Evolutionary conservation across 2,329 filamentous ascomycete genomes (phyloP).

Genomic region (Coleophoma eucalyptorum): DNA sequence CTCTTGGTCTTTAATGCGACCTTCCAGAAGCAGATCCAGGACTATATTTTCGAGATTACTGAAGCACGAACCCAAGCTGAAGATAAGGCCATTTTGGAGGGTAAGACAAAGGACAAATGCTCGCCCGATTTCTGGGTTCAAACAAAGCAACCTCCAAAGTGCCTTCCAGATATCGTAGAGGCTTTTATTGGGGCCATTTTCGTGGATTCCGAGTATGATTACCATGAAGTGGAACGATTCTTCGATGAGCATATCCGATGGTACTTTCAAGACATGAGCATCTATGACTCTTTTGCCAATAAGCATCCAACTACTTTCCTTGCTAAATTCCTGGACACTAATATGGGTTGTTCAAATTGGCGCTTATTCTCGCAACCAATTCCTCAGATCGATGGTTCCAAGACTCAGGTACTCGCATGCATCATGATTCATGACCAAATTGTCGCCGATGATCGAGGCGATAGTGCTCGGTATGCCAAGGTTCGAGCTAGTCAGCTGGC

Average conservation of each 20-base stretch:
- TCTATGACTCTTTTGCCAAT: slow-evolving; percentile 85
- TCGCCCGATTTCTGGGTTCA: slow-evolving; percentile 67
- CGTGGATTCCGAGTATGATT: slow-evolving; percentile 82
- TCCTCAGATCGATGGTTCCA: slow-evolving; percentile 32
- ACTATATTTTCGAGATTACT: slow-evolving; percentile 55
- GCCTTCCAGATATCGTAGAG: slow-evolving; percentile 82
- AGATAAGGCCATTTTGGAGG: slow-evolving; percentile 27
- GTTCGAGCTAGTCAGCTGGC: slow-evolving; percentile 59
- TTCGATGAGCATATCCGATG: slow-evolving; percentile 70
- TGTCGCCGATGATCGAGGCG: slow-evolving; percentile 56
- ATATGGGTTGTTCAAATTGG: slow-evolving; percentile 63
- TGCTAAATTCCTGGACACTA: slow-evolving; percentile 55
- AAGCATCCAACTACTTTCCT: slow-evolving; percentile 81
- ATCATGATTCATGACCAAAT: slow-evolving; percentile 73
- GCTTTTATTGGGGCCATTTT: slow-evolving; percentile 88
- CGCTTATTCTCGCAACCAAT: neutral
- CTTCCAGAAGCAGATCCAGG: slow-evolving; percentile 41
- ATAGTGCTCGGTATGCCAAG: slow-evolving; percentile 71
- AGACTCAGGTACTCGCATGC: slow-evolving; percentile 60
- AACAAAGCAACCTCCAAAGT: slow-evolving; percentile 64
- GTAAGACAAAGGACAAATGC: slow-evolving; percentile 33
- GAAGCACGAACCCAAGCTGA: slow-evolving; percentile 41
- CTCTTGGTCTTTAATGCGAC: slow-evolving; percentile 51
- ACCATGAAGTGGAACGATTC: slow-evolving; percentile 67
- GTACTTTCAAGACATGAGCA: slow-evolving; percentile 80